Base-by-base conservation (phyloP, 228 moss, liverwort and hornwort species). In the Sphagnum fallax region DNA sequence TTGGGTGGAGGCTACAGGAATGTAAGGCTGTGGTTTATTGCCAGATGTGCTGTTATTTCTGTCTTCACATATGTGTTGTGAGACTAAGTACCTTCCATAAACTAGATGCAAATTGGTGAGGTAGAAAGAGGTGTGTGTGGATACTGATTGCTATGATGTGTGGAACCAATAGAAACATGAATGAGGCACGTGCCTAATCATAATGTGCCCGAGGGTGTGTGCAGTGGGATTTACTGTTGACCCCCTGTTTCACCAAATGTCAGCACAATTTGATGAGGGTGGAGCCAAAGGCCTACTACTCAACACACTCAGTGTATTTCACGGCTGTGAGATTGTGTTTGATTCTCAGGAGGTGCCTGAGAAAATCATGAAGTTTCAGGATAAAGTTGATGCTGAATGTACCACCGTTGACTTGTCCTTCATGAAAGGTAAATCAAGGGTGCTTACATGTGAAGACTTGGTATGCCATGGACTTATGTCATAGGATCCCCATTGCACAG, bases 141-240 rank as follows among this genome's bases (percentile, higher is more conserved):
- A 32, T 32, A 32, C 32, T 32, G 32, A 32, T 32, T 32, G 32
- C 32, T 32, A 32, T 32, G 32, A 32, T 32, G 32, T 32, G 32
- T 32, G 32, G 32, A 32, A 32, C 32, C 32, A 32, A 32, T 32
- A 32, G 32, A 32, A 32, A 32, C 32, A 32, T 32, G 32, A 32
- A 2, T 32, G 32, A 32, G 32, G 32, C 32, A 32, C 2, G 32
- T 32, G 32, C 32, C 32, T 32, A 32, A 32, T 32, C 32, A 32
- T 32, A 32, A 32, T 32, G 32, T 32, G 32, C 32, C 32, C 32
- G 32, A 8, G 65, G 74, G 79, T 65, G 60, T 77, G 66, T 80
- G 90, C 92, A 98, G 98, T 89, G 77, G 91, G 93, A 65, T 93
- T 91, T 62, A 81, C 88, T 68, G 93, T 90, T 80, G 98, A 98